Evolutionary conservation across 2,329 filamentous ascomycete genomes (phyloP), one percentile per base, ranked within the genome.

Genomic region (Colletotrichum sp.): DNA sequence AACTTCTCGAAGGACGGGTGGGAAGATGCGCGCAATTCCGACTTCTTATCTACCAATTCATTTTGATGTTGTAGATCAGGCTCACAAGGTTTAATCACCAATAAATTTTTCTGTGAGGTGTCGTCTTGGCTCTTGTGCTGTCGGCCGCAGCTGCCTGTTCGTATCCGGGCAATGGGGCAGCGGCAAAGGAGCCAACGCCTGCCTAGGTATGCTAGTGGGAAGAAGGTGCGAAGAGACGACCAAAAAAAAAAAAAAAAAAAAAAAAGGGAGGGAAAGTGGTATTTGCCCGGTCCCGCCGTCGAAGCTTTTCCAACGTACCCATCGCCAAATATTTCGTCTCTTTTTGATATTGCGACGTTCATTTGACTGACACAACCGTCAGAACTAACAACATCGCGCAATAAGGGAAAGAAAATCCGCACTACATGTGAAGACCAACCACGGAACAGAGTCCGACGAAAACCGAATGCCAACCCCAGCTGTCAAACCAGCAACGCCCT

Each of bases 161-260:
- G 70, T 75, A 58, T 73, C 64, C 56, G 58, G 69, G 58, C 73
- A 58, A 22, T 75, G 32, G 62, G 58, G 22, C 64, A 48, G 34
- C 16, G 55, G n/a, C 62, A 36, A 39, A 39, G 10, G 18, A 25
- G 25, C 39, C 60, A 32, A 70, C 43, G 43, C 43, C 43, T 48
- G 39, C 39, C 39, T 22, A 22, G 22, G 22, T 22, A n/a, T 52
- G n/a, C 22, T 22, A 22, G 43, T 52, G n/a, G 43, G 13, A 27
- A 56, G 43, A 18, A 48, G n/a, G 30, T 27, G 18, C 25, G 8
- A 43, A 22, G 30, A 30, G 18, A 25, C 5, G n/a, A 3, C 6
- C 3, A 10, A 18, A 30, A 2, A 18, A 18, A 30, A 48, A 43
- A 9, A 56, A 28, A 32, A 6, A 16, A 58, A 10, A 65, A 48